phyloP scores from a whole-genome alignment of 139 green algal genomes.

The Chlamydomonas sphaeroides region DNA sequence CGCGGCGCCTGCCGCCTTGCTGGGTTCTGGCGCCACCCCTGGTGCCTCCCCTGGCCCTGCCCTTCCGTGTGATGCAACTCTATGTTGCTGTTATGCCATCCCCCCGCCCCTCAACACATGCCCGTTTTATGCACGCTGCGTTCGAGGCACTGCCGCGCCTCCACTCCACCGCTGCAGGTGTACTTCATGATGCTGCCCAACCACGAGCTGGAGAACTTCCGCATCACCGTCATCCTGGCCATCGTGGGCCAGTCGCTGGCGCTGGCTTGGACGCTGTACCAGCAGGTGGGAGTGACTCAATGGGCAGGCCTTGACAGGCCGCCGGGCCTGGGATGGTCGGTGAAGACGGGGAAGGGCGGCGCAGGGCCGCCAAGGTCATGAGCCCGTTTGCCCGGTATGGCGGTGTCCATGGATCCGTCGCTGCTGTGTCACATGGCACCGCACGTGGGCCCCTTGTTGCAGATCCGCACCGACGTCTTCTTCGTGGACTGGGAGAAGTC shows the following conservation, averaged over 20 bases:
- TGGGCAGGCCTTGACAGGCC: too few relatives aligned
- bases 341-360: neutral
- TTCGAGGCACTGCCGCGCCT: neutral
- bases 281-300: slow-evolving; percentile 26
- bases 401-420: too few relatives aligned
- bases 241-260: slow-evolving; percentile 63
- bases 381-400: too few relatives aligned
- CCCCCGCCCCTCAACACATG: neutral
- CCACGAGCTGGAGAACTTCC: slow-evolving; percentile 63
- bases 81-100: too few relatives aligned
- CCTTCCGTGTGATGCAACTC: too few relatives aligned
- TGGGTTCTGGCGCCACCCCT: too few relatives aligned
- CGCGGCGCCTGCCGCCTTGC: too few relatives aligned
- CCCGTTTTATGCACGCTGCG: too few relatives aligned
- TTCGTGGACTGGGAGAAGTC: slow-evolving; percentile 81
- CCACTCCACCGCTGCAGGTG: slow-evolving; percentile 21
- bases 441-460: neutral
- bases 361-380: too few relatives aligned
- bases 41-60: too few relatives aligned
- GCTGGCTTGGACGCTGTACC: slow-evolving; percentile 54
- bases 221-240: slow-evolving; percentile 62
- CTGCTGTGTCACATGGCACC: too few relatives aligned
- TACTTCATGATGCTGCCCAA: slow-evolving; percentile 62
- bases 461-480: slow-evolving; percentile 61
- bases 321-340: neutral